These are phyloP conservation scores for Trametes coccinea DNA, from an alignment of 768 basidiomycete species.

Conservation along the genomic window DNA sequence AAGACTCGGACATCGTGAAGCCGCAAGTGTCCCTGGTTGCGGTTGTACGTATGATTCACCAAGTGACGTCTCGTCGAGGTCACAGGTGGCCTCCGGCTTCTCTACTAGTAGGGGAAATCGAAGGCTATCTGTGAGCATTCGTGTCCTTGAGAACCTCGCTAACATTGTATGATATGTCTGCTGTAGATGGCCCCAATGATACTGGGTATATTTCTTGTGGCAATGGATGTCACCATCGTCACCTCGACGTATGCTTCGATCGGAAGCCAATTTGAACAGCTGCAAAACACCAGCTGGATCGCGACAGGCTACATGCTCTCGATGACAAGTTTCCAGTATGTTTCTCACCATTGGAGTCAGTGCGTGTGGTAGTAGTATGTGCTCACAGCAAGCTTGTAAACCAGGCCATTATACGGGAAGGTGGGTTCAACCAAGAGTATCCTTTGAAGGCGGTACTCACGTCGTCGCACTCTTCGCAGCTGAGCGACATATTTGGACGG, in stretches of 20 bases:
- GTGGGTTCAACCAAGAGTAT: neutral
- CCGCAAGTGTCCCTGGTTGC: constrained; percentile 15
- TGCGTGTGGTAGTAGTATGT: too few relatives aligned
- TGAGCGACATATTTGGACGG: constrained; percentile 63
- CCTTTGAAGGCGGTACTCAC: neutral
- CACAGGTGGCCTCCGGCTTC: too few relatives aligned
- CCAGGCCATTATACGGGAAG: constrained; percentile 63
- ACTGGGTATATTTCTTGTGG: constrained; percentile 34
- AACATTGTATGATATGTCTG: neutral
- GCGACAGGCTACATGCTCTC: constrained; percentile 64
- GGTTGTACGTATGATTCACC: constrained; percentile 10
- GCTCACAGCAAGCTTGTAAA: too few relatives aligned
- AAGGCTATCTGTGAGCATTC: neutral
- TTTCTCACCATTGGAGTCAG: neutral
- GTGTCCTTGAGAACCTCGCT: neutral
- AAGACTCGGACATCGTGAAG: neutral
- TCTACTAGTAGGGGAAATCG: too few relatives aligned
- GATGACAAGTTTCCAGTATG: constrained; percentile 60
- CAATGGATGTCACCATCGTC: constrained; percentile 37
- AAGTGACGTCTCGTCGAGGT: neutral
- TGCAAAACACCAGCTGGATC: constrained; percentile 69
- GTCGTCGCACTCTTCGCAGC: constrained; percentile 9
- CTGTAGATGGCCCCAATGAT: constrained; percentile 33
- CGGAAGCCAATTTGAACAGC: constrained; percentile 53
- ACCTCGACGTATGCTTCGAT: constrained; percentile 36